Evolutionary conservation across 192 early-diverging fungal genomes (phyloP).

Genomic region (Backusella tuberculispora): DNA sequence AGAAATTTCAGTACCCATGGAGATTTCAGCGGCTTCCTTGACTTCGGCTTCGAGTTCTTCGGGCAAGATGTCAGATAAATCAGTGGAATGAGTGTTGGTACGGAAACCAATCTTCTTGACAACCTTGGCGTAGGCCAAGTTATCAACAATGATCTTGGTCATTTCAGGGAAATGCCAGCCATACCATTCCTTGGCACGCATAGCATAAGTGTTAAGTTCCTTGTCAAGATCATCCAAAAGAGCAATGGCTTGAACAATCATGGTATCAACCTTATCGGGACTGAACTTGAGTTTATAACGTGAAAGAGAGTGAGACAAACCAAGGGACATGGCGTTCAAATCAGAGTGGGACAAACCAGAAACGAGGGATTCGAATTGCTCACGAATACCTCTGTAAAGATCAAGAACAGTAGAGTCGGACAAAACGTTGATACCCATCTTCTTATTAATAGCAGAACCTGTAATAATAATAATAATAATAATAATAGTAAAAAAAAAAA

Average conservation of each 20-base stretch:
- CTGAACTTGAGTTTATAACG: constrained; percentile 99
- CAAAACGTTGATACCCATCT: constrained; percentile 82
- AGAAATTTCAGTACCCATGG: constrained; percentile 98
- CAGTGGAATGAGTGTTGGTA: constrained; percentile 75
- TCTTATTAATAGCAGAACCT: constrained; percentile 82
- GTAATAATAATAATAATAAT: background rate
- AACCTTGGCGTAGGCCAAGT: constrained; percentile 89
- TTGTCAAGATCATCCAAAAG: constrained; percentile 99
- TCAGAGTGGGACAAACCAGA: constrained; percentile 82
- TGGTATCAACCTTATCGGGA: constrained; percentile 99
- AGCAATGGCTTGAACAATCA: constrained; percentile 98
- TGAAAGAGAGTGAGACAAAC: constrained; percentile 98
- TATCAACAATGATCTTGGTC: constrained; percentile 94
- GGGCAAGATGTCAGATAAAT: constrained; percentile 83
- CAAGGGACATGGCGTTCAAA: constrained; percentile 93
- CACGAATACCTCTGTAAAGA: constrained; percentile 94
- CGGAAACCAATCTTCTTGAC: constrained; percentile 93
- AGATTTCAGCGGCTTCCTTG: constrained; percentile 97
- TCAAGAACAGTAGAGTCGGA: constrained; percentile 87
- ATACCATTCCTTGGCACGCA: constrained; percentile 99
- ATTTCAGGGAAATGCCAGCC: constrained; percentile 99
- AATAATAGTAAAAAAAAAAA: background rate
- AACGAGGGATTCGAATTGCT: constrained; percentile 90
- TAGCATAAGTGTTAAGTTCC: constrained; percentile 96
- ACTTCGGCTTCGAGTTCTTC: constrained; percentile 91